Evolutionary conservation across 768 basidiomycete species (phyloP).

Genomic region (Leccinellum rugosiceps): DNA sequence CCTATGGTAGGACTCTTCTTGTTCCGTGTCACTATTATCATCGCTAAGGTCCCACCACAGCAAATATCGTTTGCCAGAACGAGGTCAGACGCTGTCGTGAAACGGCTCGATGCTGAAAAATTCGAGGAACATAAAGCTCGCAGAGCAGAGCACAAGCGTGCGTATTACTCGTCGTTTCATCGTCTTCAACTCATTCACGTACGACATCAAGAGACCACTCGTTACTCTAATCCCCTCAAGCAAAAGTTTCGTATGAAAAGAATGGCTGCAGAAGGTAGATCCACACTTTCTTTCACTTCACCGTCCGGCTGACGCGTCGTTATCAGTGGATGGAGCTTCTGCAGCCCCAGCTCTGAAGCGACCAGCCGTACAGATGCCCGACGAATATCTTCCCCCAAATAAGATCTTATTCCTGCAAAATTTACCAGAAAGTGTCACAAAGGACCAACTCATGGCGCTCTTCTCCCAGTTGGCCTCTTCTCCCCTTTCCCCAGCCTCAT

Average conservation of each 20-base stretch:
- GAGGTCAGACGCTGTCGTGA: conserved; percentile 87
- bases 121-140: conserved; percentile 73
- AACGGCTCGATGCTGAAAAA: conserved; percentile 59
- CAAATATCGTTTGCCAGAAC: conserved; percentile 94
- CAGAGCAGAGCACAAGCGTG: conserved; percentile 85
- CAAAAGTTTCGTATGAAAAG: conserved; percentile 81
- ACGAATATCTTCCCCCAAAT: conserved; percentile 99
- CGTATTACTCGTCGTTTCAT: conserved; percentile 19
- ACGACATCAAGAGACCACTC: conserved; percentile 57
- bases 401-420: conserved; percentile 98
- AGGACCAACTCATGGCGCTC: conserved; percentile 85
- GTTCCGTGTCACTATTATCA: not conserved
- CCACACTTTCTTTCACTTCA: conserved; percentile 2
- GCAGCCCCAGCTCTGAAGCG: conserved; percentile 68
- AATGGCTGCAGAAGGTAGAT: conserved; percentile 71
- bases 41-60: conserved; percentile 39
- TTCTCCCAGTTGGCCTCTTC: conserved; percentile 76
- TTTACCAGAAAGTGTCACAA: conserved; percentile 87
- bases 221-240: conserved; percentile 88
- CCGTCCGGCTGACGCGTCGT: conserved; percentile 1
- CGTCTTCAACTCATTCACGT: not conserved
- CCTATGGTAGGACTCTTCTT: conserved; percentile 69
- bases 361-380: conserved; percentile 93
- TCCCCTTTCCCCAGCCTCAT: not conserved
- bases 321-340: conserved; percentile 64